Evolutionary conservation across 331 rosid species (phyloP), one percentile per base, ranked within the genome.

Genomic region (Acacia concinna): DNA sequence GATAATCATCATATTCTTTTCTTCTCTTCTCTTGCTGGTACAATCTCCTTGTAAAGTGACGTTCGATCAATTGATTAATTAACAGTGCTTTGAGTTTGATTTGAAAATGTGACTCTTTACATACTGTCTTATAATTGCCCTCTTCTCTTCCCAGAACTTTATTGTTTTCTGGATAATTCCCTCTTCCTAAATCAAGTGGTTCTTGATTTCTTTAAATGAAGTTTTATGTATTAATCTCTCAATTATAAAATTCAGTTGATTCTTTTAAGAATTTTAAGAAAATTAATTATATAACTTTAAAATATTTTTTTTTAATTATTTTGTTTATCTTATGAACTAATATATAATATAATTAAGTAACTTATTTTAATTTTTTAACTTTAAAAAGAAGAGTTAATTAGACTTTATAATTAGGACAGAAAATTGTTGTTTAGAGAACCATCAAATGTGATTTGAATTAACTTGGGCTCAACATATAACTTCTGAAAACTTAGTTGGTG

Each of bases 11-110:
- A 74, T 83, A 83, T 89, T 92, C 90, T 87, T 93, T 88, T 81
- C 81, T 77, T 71, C 59, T 81, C 77, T 52, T 70, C 59, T 75
- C 65, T 46, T 64, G 60, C 68, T 40, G 71, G 35, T 71, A 83
- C 85, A 74, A 78, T 85, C 85, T 91, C 87, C 87, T 85, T 95
- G 99, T 95, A 95, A 95, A 95, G 91, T 56, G 90, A 90, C 87
- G 73, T 62, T 88, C 74, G 14, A 69, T 25, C 74, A 87, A 87
- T 87, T 87, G 86, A 83, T 87, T 86, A 87, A 86, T 91, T 86
- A 88, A 84, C 86, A 81, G 89, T 88, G 87, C 78, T 86, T 56
- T 81, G 89, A 84, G 89, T 91, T 84, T 91, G 91, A 82, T 92
- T 85, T 86, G 83, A 76, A 23, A 83, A 63, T 63, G 43, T 30